phyloP scores from a whole-genome alignment of 352 stramenopile genomes.

The Globisporangium echinulatum region DNA sequence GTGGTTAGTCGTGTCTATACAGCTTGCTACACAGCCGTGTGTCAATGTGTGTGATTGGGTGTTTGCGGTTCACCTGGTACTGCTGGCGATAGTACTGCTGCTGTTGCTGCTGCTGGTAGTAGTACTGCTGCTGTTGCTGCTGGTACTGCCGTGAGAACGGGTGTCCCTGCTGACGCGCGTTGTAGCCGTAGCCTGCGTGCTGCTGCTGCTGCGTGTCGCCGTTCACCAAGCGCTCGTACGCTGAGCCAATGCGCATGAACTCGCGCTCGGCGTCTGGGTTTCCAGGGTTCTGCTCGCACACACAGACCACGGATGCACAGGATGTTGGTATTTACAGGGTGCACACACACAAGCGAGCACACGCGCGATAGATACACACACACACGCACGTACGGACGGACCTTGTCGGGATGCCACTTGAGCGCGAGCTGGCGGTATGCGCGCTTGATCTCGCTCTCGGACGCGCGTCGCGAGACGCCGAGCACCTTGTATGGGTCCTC shows the following conservation, averaged over 20 bases:
- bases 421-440: slow-evolving; percentile 81
- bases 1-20: too few relatives aligned
- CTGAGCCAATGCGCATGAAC: slow-evolving; percentile 70
- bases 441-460: slow-evolving; percentile 75
- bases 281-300: slow-evolving; percentile 35
- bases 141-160: slow-evolving; percentile 21
- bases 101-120: slow-evolving; percentile 44
- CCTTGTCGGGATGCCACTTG: slow-evolving; percentile 90
- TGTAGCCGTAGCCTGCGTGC: slow-evolving; percentile 6
- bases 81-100: too few relatives aligned
- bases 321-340: neutral
- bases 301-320: neutral
- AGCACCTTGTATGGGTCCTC: slow-evolving; percentile 79
- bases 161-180: neutral
- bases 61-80: slow-evolving; percentile 22
- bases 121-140: slow-evolving; percentile 39
- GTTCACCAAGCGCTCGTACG: slow-evolving; percentile 61
- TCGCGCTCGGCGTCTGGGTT: slow-evolving; percentile 60
- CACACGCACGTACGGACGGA: slow-evolving; percentile 33
- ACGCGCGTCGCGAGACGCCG: slow-evolving; percentile 48
- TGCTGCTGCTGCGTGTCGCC: slow-evolving; percentile 16
- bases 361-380: neutral
- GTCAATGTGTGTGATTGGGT: too few relatives aligned
- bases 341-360: neutral
- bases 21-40: too few relatives aligned